A percentile compares a stretch with the other conserved stretches of the same genome.
phyloP scores from a whole-genome alignment of 202 grass and related monocot species.

The Digitaria exilis region DNA sequence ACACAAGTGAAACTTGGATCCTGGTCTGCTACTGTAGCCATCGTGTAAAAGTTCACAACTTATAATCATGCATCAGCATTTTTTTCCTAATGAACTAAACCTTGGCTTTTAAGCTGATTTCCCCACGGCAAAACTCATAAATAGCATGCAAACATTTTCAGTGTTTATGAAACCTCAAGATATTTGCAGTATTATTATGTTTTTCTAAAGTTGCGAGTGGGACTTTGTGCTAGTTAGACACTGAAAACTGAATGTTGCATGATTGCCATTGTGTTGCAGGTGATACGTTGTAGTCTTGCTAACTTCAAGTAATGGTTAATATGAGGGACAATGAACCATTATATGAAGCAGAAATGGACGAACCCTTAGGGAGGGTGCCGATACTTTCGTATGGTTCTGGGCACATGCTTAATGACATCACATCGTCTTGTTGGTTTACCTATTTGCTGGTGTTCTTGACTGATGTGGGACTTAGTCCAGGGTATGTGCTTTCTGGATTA shows the following conservation, averaged over 20 bases:
- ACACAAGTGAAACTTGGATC: background rate
- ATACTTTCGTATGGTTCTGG: slow-evolving; percentile 89
- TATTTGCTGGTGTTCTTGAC: slow-evolving; percentile 91
- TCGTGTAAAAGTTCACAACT: background rate
- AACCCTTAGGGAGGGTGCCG: slow-evolving; percentile 62
- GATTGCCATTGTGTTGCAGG: slow-evolving; percentile 38
- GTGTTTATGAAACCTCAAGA: background rate
- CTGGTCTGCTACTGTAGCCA: background rate
- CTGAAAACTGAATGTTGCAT: slow-evolving; percentile 4
- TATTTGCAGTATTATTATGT: slow-evolving; percentile 1
- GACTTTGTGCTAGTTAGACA: slow-evolving; percentile 6
- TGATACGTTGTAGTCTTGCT: slow-evolving; percentile 11
- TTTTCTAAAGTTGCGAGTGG: background rate
- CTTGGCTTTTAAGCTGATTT: background rate
- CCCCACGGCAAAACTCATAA: background rate
- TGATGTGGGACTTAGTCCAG: slow-evolving; percentile 81
- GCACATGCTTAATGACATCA: slow-evolving; percentile 99
- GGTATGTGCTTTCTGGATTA: slow-evolving; percentile 50
- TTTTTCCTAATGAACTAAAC: background rate
- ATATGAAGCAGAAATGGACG: slow-evolving; percentile 52
- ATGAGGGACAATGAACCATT: slow-evolving; percentile 34
- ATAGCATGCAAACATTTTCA: background rate
- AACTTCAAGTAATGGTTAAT: slow-evolving; percentile 56
- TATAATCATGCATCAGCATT: background rate
- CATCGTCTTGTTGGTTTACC: slow-evolving; percentile 96